Percentiles rank a stretch among this genome's conserved stretches.
Conservation (phyloP, 1,284 basidiomycete genomes). For the Cystobasidium sp. region DNA sequence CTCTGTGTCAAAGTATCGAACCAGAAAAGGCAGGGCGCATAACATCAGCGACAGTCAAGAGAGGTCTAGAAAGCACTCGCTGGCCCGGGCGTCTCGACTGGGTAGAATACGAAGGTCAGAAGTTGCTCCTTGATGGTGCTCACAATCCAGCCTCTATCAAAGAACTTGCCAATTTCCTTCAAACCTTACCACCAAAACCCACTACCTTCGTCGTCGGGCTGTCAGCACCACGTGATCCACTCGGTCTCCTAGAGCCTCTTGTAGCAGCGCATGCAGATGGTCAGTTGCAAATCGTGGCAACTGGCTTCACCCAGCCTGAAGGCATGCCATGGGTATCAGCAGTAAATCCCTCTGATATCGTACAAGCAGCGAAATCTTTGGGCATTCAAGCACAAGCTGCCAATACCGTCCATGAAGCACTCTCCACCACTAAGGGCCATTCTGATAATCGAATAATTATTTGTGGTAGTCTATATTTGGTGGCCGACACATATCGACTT, state of each 20-base stretch:
- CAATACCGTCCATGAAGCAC: conserved; percentile 44
- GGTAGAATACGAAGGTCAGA: conserved; percentile 59
- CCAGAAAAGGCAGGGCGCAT: conserved; percentile 55
- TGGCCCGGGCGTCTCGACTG: conserved; percentile 89
- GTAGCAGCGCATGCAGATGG: conserved; percentile 54
- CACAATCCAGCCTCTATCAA: conserved; percentile 86
- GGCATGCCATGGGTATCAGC: conserved; percentile 89
- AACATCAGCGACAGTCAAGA: conserved; percentile 61
- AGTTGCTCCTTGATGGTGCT: conserved; percentile 84
- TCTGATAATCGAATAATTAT: conserved; percentile 65
- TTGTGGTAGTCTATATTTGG: conserved; percentile 88
- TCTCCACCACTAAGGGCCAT: conserved; percentile 50
- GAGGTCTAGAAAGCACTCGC: conserved; percentile 66
- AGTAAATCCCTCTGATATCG: conserved; percentile 64
- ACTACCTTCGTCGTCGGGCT: conserved; percentile 47
- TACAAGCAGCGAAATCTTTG: conserved; percentile 59
- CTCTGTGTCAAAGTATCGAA: conserved; percentile 61
- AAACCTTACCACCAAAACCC: conserved; percentile 58
- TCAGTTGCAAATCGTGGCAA: conserved; percentile 62
- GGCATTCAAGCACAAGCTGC: conserved; percentile 50
- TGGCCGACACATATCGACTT: conserved; percentile 79
- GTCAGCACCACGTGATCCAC: conserved; percentile 53
- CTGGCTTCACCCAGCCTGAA: conserved; percentile 69
- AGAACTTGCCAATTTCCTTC: conserved; percentile 73
- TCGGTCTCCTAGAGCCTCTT: conserved; percentile 70